Percentiles rank a stretch among this genome's conserved stretches.
These are phyloP conservation scores for Candida dajiaensis DNA, from an alignment of 805 yeast genomes.

Conservation along the genomic window DNA sequence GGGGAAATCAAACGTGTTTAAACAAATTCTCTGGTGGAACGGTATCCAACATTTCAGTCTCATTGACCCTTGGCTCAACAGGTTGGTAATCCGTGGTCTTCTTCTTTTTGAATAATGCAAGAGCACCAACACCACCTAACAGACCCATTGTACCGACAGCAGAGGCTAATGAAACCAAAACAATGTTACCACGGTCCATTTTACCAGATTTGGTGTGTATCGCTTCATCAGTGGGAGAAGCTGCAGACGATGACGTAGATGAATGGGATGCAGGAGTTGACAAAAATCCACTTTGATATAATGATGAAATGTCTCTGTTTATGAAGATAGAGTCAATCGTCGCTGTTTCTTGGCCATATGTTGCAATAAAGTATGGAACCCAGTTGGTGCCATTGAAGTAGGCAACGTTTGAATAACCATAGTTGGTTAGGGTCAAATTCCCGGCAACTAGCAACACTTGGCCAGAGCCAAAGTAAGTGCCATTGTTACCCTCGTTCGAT, in stretches of 20 bases:
- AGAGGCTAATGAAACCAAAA: constrained; percentile 61
- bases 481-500: constrained; percentile 25
- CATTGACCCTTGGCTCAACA: constrained; percentile 50
- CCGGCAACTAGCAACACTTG: constrained; percentile 57
- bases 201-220: constrained; percentile 15
- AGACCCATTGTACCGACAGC: constrained; percentile 46
- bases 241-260: constrained; percentile 13
- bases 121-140: constrained; percentile 35
- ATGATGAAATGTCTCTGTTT: constrained; percentile 32
- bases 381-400: constrained; percentile 59
- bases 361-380: constrained; percentile 56
- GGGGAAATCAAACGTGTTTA: constrained; percentile 22
- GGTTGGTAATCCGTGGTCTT: constrained; percentile 38
- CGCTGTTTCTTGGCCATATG: constrained; percentile 19
- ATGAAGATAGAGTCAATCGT: constrained; percentile 27
- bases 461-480: constrained; percentile 36
- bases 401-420: constrained; percentile 58
- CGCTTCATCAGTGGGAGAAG: constrained; percentile 12
- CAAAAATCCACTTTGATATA: constrained; percentile 23
- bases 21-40: constrained; percentile 55
- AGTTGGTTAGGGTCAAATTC: constrained; percentile 36
- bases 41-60: constrained; percentile 52
- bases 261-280: constrained; percentile 11
- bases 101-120: constrained; percentile 30
- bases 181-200: constrained; percentile 54